Conservation (phyloP, 2,329 filamentous ascomycete species). For the Diaporthe citriasiana region DNA sequence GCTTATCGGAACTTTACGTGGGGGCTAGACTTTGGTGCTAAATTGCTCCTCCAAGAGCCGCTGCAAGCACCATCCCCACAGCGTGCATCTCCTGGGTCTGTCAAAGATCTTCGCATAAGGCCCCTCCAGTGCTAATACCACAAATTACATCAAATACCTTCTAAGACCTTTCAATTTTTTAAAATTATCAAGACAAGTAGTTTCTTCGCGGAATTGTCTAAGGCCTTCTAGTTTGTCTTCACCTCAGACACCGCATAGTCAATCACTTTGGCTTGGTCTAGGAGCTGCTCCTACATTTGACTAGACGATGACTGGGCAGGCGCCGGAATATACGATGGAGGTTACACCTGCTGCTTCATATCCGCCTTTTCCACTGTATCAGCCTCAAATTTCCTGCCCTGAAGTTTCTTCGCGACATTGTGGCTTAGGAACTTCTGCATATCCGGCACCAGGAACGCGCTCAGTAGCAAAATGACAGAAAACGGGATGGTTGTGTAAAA, state of each 20-base stretch:
- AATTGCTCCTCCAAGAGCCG: neutral
- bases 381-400: conserved; percentile 41
- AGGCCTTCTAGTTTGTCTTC: neutral
- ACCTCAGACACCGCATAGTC: neutral
- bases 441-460: conserved; percentile 56
- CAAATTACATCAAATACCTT: neutral
- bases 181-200: neutral
- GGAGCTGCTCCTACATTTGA: too few species aligned
- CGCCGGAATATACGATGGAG: neutral
- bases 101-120: neutral
- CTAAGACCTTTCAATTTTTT: neutral
- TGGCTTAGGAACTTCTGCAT: conserved; percentile 59
- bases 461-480: conserved; percentile 55
- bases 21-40: neutral
- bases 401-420: conserved; percentile 60
- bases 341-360: neutral
- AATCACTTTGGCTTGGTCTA: too few species aligned
- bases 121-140: neutral
- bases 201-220: neutral
- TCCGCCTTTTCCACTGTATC: neutral
- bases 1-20: conserved; percentile 34
- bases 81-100: neutral
- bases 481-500: conserved; percentile 58
- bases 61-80: neutral
- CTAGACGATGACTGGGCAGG: too few species aligned